phyloP scores from a whole-genome alignment of 1,139 yeast species.

The Pichia sp. region DNA sequence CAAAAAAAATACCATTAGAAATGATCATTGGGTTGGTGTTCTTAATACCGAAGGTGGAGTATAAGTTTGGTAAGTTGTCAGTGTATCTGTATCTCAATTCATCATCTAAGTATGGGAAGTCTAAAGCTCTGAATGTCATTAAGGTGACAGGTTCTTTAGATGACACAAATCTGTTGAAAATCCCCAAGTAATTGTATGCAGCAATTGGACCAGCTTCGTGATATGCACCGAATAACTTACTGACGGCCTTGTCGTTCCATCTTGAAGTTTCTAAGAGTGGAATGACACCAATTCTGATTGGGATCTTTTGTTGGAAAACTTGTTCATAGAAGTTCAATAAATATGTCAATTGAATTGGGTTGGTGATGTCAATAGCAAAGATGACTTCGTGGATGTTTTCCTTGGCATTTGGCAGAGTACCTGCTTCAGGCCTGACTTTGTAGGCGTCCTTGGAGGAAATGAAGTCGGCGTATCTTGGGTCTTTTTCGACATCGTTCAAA shows the following conservation, averaged over 20 bases:
- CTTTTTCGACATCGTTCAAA: constrained; percentile 74
- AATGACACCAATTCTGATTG: constrained; percentile 79
- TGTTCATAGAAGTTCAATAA: constrained; percentile 50
- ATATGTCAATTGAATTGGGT: constrained; percentile 45
- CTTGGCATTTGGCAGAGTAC: constrained; percentile 65
- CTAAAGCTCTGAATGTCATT: constrained; percentile 14
- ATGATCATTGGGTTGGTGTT: constrained; percentile 47
- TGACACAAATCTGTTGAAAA: constrained; percentile 19
- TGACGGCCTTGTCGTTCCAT: constrained; percentile 24
- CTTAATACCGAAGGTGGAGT: constrained; percentile 23
- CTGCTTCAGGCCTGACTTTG: constrained; percentile 40
- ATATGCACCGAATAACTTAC: constrained; percentile 38
- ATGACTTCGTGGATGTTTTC: constrained; percentile 79
- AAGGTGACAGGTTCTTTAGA: constrained; percentile 12
- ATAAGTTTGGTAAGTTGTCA: constrained; percentile 38
- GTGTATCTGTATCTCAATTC: constrained; percentile 4
- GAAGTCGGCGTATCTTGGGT: constrained; percentile 50
- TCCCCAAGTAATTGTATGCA: constrained; percentile 24
- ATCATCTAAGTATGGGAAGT: constrained; percentile 17
- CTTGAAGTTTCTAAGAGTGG: constrained; percentile 44
- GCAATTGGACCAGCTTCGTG: constrained; percentile 29
- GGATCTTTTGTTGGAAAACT: constrained; percentile 56
- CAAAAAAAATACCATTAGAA: constrained; percentile 68
- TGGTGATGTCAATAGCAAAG: constrained; percentile 64
- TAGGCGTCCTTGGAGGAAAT: constrained; percentile 44